Percentiles rank a stretch among this genome's conserved stretches.
Evolutionary conservation across 1,139 yeast species (phyloP).

Genomic region (Geotrichum cucujoidarum): DNA sequence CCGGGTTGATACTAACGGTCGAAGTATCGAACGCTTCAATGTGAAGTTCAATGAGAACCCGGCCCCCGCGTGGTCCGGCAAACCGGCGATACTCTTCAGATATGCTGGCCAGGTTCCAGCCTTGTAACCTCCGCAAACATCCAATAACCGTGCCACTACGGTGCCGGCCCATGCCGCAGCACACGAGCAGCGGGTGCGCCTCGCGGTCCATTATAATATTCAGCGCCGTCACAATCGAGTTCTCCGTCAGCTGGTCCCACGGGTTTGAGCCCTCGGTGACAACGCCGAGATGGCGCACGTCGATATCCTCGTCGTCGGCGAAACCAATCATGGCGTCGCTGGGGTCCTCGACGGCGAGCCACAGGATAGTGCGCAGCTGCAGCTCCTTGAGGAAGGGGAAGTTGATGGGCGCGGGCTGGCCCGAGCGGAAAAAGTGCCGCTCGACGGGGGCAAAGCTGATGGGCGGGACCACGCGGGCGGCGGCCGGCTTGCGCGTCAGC

Average conservation of each 20-base stretch:
- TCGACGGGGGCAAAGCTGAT: constrained; percentile 94
- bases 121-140: constrained; percentile 81
- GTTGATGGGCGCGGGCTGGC: constrained; percentile 94
- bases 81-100: constrained; percentile 91
- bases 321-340: constrained; percentile 80
- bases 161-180: constrained; percentile 98
- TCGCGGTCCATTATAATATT: constrained; percentile 64
- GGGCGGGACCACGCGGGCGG: constrained; percentile 74
- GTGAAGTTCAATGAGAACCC: constrained; percentile 82
- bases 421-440: constrained; percentile 75
- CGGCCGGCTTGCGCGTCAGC: constrained; percentile 26
- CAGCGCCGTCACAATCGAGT: constrained; percentile 71
- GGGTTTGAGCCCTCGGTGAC: constrained; percentile 73
- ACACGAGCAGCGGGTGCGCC: constrained; percentile 80
- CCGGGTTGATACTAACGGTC: constrained; percentile 48
- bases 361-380: constrained; percentile 70
- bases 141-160: constrained; percentile 95
- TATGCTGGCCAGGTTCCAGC: constrained; percentile 93
- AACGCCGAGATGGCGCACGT: constrained; percentile 52
- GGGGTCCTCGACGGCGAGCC: constrained; percentile 97
- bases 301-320: constrained; percentile 65
- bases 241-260: constrained; percentile 94
- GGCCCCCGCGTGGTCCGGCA: constrained; percentile 87
- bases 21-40: constrained; percentile 76
- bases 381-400: constrained; percentile 76